Evolutionary conservation across 192 early-diverging fungal species (phyloP), one percentile per base, ranked within the genome.

Genomic region (Linnemannia hyalina): DNA sequence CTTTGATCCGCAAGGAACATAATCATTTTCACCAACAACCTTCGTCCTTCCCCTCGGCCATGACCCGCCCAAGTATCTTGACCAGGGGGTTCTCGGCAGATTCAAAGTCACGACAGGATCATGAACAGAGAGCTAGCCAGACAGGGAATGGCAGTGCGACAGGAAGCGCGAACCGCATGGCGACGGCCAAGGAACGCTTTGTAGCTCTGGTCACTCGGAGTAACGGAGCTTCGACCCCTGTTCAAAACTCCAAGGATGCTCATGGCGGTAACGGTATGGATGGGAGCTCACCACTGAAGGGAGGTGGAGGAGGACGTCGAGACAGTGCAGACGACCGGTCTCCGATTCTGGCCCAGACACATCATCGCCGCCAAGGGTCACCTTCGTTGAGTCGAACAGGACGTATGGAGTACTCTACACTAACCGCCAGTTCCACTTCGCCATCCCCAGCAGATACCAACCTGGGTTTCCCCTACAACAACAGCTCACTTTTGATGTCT

Each of bases 401-500:
- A 38, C 71, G 40, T 22, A 35, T 54, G 15, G 80, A 76, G 20
- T 47, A 76, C 40, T n/a, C 35, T 22, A 32, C n/a, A 4, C 23
- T 32, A 6, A 70, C 16, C 6, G n/a, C 46, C 23, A 49, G 46
- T n/a, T 5, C 74, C 18, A 41, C 32, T 4, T 40, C 40, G 41
- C 71, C 6, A 38, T 16, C 29, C 16, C 36, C 77, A 1, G 32
- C 70, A 1, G 84, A 86, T 3, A 8, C 79, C 36, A 55, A 68
- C 60, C 73, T 86, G 68, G 84, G 84, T 3, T 86, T 86, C 32
- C 84, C 84, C 1, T 81, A 86, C 54, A 86, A 86, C 68, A 86
- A 86, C 70, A 86, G 84, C 76, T 86, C 84, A 0, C 29, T 86
- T 36, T 76, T 86, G 13, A 55, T 80, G 22, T 74, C 79, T 40